These are phyloP conservation scores for Apostasia ramifera DNA, from an alignment of 106 monocot genomes.

Conservation along the genomic window DNA sequence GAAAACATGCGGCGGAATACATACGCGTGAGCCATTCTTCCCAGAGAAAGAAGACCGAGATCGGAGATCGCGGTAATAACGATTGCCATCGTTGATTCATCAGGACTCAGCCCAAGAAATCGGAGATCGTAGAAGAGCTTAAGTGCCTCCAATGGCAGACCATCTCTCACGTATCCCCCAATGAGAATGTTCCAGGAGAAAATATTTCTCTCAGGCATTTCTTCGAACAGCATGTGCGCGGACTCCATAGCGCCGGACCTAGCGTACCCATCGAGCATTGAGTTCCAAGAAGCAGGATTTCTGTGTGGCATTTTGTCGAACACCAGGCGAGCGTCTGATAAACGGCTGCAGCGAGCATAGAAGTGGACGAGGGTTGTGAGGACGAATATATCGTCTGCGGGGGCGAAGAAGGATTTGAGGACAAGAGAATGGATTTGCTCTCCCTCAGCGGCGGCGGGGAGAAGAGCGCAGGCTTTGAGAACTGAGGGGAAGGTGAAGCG, in stretches of 20 bases:
- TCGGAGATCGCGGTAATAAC: slow-evolving; percentile 14
- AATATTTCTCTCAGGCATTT: slow-evolving; percentile 30
- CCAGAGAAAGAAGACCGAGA: slow-evolving; percentile 20
- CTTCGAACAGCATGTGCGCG: slow-evolving; percentile 8
- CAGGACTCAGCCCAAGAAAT: slow-evolving; percentile 13
- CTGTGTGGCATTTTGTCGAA: slow-evolving; percentile 24
- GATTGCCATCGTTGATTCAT: slow-evolving; percentile 29
- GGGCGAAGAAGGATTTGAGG: slow-evolving; percentile 12
- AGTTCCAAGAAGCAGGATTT: slow-evolving; percentile 24
- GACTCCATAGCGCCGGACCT: slow-evolving; percentile 15
- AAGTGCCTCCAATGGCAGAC: slow-evolving; percentile 14
- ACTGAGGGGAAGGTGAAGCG: slow-evolving; percentile 16
- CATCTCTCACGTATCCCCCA: slow-evolving; percentile 10
- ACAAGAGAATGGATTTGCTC: slow-evolving; percentile 21
- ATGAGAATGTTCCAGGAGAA: slow-evolving; percentile 36
- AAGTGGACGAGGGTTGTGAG: slow-evolving; percentile 16
- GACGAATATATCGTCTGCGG: slow-evolving; percentile 1
- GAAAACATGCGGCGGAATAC: not conserved
- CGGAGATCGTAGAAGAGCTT: slow-evolving; percentile 10
- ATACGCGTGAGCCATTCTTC: slow-evolving; percentile 25
- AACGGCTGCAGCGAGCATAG: slow-evolving; percentile 21
- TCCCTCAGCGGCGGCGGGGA: slow-evolving; percentile 14
- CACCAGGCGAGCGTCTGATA: slow-evolving; percentile 20
- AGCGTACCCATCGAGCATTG: slow-evolving; percentile 17
- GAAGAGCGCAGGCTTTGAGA: slow-evolving; percentile 27